Percentiles rank a stretch among this genome's conserved stretches.
These are phyloP conservation scores for Cucurbitaria berberidis DNA, from an alignment of 2,329 filamentous ascomycete genomes.

Conservation along the genomic window DNA sequence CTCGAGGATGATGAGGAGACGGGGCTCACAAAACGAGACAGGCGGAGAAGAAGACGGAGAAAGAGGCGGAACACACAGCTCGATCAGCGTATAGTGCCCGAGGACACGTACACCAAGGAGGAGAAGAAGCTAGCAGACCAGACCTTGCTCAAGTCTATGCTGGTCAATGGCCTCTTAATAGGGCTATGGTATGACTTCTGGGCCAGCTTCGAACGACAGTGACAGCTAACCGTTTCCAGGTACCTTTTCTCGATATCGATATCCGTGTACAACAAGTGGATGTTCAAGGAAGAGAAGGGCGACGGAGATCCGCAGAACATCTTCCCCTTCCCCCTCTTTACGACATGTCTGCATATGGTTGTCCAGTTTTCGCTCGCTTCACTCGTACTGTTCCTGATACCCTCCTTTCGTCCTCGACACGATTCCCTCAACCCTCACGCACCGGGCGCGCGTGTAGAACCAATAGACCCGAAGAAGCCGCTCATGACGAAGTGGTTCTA, in stretches of 20 bases:
- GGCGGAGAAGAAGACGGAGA: constrained; percentile 69
- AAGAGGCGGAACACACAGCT: constrained; percentile 72
- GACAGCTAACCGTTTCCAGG: constrained; percentile 40
- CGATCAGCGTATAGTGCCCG: constrained; percentile 70
- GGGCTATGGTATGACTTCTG: constrained; percentile 69
- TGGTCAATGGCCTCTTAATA: constrained; percentile 82
- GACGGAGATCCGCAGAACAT: constrained; percentile 57
- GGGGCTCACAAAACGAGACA: constrained; percentile 77
- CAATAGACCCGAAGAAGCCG: constrained; percentile 56
- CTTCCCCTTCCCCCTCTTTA: constrained; percentile 94
- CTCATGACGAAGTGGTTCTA: constrained; percentile 92
- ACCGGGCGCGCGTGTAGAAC: constrained; percentile 35
- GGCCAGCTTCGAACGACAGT: background rate
- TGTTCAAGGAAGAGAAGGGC: constrained; percentile 73
- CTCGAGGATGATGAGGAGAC: constrained; percentile 86
- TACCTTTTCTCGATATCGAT: constrained; percentile 87
- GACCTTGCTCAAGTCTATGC: constrained; percentile 70
- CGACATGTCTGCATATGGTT: constrained; percentile 89
- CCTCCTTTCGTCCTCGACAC: constrained; percentile 75
- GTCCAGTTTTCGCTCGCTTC: constrained; percentile 86
- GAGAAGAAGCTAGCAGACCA: constrained; percentile 79
- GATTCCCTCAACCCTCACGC: constrained; percentile 47
- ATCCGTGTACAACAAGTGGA: constrained; percentile 94
- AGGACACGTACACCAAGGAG: constrained; percentile 65
- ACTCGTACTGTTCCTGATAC: constrained; percentile 80